Evolutionary conservation across 768 basidiomycete species (phyloP), one percentile per base, ranked within the genome.

Genomic region (Rhodotorula taiwanensis): DNA sequence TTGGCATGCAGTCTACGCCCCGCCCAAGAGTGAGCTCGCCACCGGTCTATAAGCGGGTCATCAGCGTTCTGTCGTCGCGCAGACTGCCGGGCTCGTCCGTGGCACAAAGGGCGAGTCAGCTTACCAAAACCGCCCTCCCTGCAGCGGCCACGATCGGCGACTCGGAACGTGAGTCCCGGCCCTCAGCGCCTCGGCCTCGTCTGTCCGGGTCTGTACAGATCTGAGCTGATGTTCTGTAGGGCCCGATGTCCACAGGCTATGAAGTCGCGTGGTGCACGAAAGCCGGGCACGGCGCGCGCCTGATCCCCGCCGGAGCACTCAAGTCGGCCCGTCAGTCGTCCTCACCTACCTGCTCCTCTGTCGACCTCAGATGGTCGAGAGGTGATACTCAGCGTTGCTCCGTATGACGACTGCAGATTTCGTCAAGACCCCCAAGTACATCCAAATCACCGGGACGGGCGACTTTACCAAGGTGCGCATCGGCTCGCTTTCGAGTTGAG

Each of bases 221-320:
- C n/a, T n/a, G n/a, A n/a, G n/a, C n/a, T n/a, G n/a, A n/a, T n/a
- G n/a, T n/a, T n/a, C n/a, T n/a, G n/a, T n/a, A n/a, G n/a, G n/a
- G n/a, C n/a, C n/a, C n/a, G n/a, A n/a, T n/a, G 4, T 27, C 5
- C 15, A 18, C 81, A 50, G 30, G 77, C 44, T 76, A 80, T 52
- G 78, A 79, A 62, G 85, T 90, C 15, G 83, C 87, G 2, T 91
- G 82, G 81, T 91, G 87, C 77, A 82, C 83, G n/a, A 83, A 85
- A 74, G 52, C 58, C 21, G 72, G 73, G 9, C 71, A 74, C 52
- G 76, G 75, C 10, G 62, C 66, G 15, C 69, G 68, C 28, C 43
- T 75, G 10, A 69, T 73, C 31, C 68, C 68, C 25, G 60, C 56
- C 39, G 70, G 67, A 34, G 58, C 65, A 27, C 73, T 69, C 71